These are phyloP conservation scores for Emmonsiellopsis sp. DNA, from an alignment of 2,329 filamentous ascomycete genomes.

Conservation along the genomic window DNA sequence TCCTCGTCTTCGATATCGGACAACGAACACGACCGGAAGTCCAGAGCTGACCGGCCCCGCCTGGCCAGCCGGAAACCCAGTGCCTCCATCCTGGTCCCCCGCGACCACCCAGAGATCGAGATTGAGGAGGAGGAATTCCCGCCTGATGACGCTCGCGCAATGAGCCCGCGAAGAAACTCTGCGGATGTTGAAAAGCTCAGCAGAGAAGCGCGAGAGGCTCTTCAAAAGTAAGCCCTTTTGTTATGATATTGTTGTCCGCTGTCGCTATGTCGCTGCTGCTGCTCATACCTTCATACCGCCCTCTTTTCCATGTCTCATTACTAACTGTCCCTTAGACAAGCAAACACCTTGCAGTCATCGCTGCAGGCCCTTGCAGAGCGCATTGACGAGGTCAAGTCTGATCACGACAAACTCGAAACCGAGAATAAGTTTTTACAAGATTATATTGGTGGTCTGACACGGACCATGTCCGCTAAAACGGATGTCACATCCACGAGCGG, in stretches of 20 bases:
- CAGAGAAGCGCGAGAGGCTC: constrained; percentile 61
- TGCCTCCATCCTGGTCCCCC: constrained; percentile 71
- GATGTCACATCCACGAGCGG: constrained; percentile 46
- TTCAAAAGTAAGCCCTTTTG: constrained; percentile 48
- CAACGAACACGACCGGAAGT: constrained; percentile 33
- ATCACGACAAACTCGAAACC: constrained; percentile 92
- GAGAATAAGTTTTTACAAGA: constrained; percentile 97
- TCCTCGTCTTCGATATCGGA: constrained; percentile 41
- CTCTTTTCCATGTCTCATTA: background rate
- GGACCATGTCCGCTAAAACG: constrained; percentile 48
- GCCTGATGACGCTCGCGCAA: constrained; percentile 79
- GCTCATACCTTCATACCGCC: background rate
- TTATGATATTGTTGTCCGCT: background rate
- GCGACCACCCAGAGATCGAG: constrained; percentile 64
- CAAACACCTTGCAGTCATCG: constrained; percentile 78
- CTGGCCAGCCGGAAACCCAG: constrained; percentile 68
- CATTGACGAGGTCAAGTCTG: constrained; percentile 86
- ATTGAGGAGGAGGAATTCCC: constrained; percentile 67
- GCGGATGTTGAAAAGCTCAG: constrained; percentile 84
- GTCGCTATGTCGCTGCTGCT: too few relatives aligned
- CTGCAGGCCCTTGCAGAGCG: constrained; percentile 83
- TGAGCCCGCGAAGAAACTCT: constrained; percentile 86
- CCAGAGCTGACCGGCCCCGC: constrained; percentile 50
- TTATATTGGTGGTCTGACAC: constrained; percentile 94
- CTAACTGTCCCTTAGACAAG: constrained; percentile 54